A percentile compares a stretch with the other conserved stretches of the same genome.
Evolutionary conservation across 192 early-diverging fungal genomes (phyloP).

Genomic region (Umbelopsis vinacea): DNA sequence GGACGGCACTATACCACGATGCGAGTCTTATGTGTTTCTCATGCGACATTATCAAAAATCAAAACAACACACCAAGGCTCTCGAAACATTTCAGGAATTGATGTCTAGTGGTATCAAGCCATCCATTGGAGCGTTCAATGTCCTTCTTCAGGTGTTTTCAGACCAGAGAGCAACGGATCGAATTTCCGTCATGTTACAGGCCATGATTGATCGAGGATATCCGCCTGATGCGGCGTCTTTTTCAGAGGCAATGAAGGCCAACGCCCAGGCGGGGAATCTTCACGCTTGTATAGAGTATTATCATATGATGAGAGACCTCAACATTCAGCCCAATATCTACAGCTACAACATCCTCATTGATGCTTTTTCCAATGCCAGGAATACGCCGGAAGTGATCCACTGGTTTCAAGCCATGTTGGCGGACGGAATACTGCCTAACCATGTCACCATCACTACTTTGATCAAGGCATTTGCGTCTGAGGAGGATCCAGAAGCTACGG

Average conservation of each 20-base stretch:
- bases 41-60: slow-evolving; percentile 28
- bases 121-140: slow-evolving; percentile 28
- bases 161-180: slow-evolving; percentile 25
- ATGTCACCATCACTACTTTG: slow-evolving; percentile 27
- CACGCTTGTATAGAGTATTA: slow-evolving; percentile 26
- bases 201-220: slow-evolving; percentile 26
- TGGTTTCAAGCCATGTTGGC: slow-evolving; percentile 42
- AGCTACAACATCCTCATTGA: slow-evolving; percentile 40
- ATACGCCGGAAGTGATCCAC: slow-evolving; percentile 27
- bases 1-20: background rate
- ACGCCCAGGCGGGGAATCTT: background rate
- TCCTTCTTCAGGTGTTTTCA: slow-evolving; percentile 33
- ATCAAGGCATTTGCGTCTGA: slow-evolving; percentile 28
- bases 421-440: slow-evolving; percentile 26
- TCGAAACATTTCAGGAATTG: slow-evolving; percentile 31
- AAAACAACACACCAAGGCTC: slow-evolving; percentile 1
- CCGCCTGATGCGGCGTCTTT: slow-evolving; percentile 37
- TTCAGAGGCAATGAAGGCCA: slow-evolving; percentile 33
- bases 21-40: slow-evolving; percentile 24
- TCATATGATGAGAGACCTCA: slow-evolving; percentile 26
- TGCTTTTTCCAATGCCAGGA: slow-evolving; percentile 10
- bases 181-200: slow-evolving; percentile 28
- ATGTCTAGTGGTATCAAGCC: slow-evolving; percentile 10
- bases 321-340: slow-evolving; percentile 35
- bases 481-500: background rate